These are phyloP conservation scores for Phytophthora crassamura DNA, from an alignment of 352 stramenopile genomes.

Conservation along the genomic window DNA sequence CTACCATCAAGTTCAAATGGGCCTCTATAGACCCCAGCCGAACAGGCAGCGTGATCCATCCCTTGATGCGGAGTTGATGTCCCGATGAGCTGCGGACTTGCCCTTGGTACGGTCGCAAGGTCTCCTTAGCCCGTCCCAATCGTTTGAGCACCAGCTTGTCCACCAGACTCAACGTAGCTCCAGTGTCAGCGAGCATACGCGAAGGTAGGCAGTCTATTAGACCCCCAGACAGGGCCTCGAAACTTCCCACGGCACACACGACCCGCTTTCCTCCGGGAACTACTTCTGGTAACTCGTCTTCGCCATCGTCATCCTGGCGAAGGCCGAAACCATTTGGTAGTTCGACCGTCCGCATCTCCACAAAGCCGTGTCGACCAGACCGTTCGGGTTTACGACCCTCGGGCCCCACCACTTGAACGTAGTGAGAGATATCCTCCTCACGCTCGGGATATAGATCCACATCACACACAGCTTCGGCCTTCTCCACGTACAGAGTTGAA, in stretches of 20 bases:
- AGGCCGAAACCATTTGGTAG: not conserved
- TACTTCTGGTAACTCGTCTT: not conserved
- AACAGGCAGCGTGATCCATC: not conserved
- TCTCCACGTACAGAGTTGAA: too few species aligned
- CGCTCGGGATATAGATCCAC: too few species aligned
- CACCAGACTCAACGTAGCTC: slow-evolving; percentile 8
- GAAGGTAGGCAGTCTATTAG: not conserved
- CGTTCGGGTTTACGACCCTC: too few species aligned
- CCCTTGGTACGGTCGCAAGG: not conserved
- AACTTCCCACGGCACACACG: not conserved
- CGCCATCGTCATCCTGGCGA: not conserved
- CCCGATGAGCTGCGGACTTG: not conserved
- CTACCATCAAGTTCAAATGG: not conserved
- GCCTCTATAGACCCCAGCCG: not conserved
- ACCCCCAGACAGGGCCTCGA: not conserved
- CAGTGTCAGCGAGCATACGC: not conserved
- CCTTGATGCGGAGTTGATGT: not conserved
- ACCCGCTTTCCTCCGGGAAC: not conserved
- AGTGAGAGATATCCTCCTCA: slow-evolving; percentile 1
- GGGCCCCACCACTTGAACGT: not conserved
- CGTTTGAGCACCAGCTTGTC: not conserved
- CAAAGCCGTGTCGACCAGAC: not conserved
- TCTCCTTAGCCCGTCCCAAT: not conserved
- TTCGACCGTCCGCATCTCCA: not conserved
- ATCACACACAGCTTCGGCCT: too few species aligned